These are phyloP conservation scores for Pisolithus microcarpus DNA, from an alignment of 768 basidiomycete species.

Conservation along the genomic window DNA sequence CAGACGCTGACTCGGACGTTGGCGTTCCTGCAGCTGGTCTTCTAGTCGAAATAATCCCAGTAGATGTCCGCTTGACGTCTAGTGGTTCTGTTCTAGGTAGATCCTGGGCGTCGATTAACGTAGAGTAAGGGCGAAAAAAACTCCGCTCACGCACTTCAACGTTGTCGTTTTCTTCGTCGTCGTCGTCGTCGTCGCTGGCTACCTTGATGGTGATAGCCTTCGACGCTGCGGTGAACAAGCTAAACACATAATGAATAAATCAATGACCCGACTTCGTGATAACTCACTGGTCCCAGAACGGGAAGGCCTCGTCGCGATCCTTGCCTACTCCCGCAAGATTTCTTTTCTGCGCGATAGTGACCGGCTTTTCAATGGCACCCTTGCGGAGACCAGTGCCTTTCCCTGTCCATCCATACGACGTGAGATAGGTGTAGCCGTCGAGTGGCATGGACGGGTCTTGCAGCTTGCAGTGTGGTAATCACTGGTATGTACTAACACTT, in stretches of 20 bases:
- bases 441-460: constrained; percentile 44
- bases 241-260: constrained; percentile 3
- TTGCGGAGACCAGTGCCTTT: constrained; percentile 76
- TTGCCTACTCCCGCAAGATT: constrained; percentile 83
- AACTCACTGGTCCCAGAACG: constrained; percentile 96
- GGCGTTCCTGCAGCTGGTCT: constrained; percentile 47
- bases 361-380: constrained; percentile 69
- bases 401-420: constrained; percentile 83
- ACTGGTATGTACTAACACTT: too few relatives aligned
- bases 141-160: not conserved
- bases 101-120: constrained; percentile 6
- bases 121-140: not conserved
- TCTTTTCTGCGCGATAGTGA: constrained; percentile 79
- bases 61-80: constrained; percentile 52
- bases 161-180: constrained; percentile 16
- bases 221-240: constrained; percentile 72
- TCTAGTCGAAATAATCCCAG: constrained; percentile 71
- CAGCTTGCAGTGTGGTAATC: too few relatives aligned
- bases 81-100: constrained; percentile 11
- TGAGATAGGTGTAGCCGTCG: constrained; percentile 60
- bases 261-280: not conserved
- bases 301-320: constrained; percentile 91
- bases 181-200: constrained; percentile 45
- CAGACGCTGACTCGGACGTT: constrained; percentile 34
- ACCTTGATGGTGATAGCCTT: constrained; percentile 74